Evolutionary conservation across 192 early-diverging fungal genomes (phyloP).

Genomic region (Tieghemiomyces parasiticus): DNA sequence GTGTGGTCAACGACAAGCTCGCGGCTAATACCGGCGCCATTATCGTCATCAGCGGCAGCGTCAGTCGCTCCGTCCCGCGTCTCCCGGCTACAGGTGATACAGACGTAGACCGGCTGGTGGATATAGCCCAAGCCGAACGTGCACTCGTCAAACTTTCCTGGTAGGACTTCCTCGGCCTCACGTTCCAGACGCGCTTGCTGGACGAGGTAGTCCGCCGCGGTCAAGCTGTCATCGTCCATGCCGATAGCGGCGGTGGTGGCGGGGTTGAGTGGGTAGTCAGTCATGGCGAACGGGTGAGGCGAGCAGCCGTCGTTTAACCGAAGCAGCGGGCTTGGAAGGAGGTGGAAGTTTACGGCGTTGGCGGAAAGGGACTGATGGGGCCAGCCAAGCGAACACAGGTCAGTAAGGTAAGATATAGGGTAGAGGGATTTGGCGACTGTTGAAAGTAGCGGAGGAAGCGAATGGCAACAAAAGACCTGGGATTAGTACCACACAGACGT

Average conservation of each 20-base stretch:
- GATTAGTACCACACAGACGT: too few species aligned
- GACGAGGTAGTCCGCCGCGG: conserved; percentile 24
- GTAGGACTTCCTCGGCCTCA: conserved; percentile 36
- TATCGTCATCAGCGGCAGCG: conserved; percentile 12
- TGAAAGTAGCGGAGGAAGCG: too few species aligned
- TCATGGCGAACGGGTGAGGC: too few species aligned
- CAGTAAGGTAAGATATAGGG: too few species aligned
- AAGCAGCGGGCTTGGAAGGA: too few species aligned
- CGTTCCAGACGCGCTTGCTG: conserved; percentile 21
- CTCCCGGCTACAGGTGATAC: conserved; percentile 50
- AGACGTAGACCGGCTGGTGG: conserved; percentile 67
- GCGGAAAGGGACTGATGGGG: too few species aligned
- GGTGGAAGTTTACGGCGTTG: too few species aligned
- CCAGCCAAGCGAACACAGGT: too few species aligned
- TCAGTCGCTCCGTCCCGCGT: not conserved
- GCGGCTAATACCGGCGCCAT: not conserved
- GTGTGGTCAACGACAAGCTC: not conserved
- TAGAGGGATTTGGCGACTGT: too few species aligned
- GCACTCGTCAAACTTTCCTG: conserved; percentile 60
- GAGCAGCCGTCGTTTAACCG: too few species aligned
- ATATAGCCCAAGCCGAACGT: conserved; percentile 59
- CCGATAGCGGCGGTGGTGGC: not conserved
- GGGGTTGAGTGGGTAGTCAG: too few species aligned
- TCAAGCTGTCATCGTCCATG: conserved; percentile 19
- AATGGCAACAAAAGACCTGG: too few species aligned